A percentile compares a stretch with the other conserved stretches of the same genome.
These are phyloP conservation scores for Phytophthora litchii DNA, from an alignment of 352 stramenopile genomes.

Conservation along the genomic window DNA sequence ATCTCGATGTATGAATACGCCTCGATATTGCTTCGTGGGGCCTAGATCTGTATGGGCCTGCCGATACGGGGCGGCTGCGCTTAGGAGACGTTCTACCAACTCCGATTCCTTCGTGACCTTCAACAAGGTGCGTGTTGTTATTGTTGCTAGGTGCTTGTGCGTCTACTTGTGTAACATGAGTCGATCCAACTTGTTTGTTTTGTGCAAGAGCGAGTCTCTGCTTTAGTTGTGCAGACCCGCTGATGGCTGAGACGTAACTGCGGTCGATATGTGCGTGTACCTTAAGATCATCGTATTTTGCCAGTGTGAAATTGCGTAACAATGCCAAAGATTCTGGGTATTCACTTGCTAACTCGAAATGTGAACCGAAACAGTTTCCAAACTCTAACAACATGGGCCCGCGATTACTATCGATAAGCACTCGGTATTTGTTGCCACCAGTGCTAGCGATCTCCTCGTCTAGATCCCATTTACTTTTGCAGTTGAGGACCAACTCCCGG, in stretches of 20 bases:
- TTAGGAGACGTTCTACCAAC: conserved; percentile 68
- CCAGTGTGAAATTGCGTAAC: conserved; percentile 59
- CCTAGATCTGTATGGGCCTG: conserved; percentile 52
- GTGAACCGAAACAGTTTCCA: conserved; percentile 72
- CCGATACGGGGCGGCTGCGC: conserved; percentile 62
- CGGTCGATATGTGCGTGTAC: conserved; percentile 77
- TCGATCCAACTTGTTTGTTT: conserved; percentile 41
- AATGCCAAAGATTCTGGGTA: conserved; percentile 59
- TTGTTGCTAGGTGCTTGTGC: conserved; percentile 11
- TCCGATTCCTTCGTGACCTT: conserved; percentile 29
- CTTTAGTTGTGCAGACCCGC: conserved; percentile 54
- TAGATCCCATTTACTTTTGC: conserved; percentile 79
- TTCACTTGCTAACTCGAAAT: conserved; percentile 64
- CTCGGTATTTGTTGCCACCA: conserved; percentile 72
- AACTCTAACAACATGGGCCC: conserved; percentile 85
- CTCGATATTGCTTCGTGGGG: conserved; percentile 32
- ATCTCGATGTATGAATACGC: conserved; percentile 65
- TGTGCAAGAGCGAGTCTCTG: conserved; percentile 52
- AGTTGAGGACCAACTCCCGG: conserved; percentile 72
- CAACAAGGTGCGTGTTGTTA: conserved; percentile 24
- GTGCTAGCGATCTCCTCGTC: conserved; percentile 80
- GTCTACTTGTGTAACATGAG: conserved; percentile 15
- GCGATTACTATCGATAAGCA: conserved; percentile 77
- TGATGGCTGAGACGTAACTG: conserved; percentile 74
- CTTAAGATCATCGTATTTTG: conserved; percentile 69